A percentile compares a stretch with the other conserved stretches of the same genome.
phyloP scores from a whole-genome alignment of 1,139 yeast species.

The Sugiyamaella grinbergsii region DNA sequence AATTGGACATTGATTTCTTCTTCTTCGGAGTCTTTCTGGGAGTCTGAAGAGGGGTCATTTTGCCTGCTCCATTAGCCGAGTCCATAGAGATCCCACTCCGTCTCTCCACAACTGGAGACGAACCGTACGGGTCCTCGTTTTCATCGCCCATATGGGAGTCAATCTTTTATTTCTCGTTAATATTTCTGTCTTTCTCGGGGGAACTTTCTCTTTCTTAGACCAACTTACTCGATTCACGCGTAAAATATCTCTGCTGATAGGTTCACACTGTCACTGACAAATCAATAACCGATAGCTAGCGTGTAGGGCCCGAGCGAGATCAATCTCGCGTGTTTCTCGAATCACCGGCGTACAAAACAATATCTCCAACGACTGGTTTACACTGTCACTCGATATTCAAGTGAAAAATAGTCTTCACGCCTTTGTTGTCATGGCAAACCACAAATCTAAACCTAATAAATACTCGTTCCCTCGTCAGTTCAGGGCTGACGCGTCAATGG shows the following conservation, averaged over 20 bases:
- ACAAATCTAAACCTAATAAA: background rate
- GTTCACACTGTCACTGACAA: too few species aligned
- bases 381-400: background rate
- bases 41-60: constrained; percentile 7
- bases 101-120: constrained; percentile 12
- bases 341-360: constrained; percentile 1
- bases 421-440: constrained; percentile 15
- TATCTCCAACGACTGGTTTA: too few species aligned
- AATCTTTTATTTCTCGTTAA: background rate
- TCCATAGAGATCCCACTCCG: background rate
- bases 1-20: background rate
- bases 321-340: too few species aligned
- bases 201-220: background rate
- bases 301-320: too few species aligned
- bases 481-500: background rate
- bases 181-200: background rate
- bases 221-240: background rate
- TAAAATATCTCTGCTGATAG: too few species aligned
- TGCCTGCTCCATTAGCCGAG: background rate
- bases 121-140: constrained; percentile 9
- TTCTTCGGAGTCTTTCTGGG: constrained; percentile 11
- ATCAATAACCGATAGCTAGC: too few species aligned
- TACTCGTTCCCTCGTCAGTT: background rate
- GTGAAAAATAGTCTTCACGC: background rate
- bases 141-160: constrained; percentile 5